Evolutionary conservation across 805 yeast genomes (phyloP).

Genomic region (Cyberlindnera amylophila): DNA sequence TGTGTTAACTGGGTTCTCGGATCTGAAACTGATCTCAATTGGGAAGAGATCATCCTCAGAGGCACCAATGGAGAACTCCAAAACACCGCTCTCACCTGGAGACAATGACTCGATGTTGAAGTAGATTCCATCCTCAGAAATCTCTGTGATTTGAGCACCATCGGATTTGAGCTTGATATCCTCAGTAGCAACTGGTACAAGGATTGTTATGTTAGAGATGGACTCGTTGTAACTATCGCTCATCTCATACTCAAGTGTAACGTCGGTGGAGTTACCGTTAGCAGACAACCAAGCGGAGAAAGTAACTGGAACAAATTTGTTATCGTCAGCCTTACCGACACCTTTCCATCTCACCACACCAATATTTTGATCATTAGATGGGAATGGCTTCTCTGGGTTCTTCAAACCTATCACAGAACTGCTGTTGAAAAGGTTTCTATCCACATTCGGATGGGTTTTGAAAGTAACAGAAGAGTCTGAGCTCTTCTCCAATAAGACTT

Average conservation of each 20-base stretch:
- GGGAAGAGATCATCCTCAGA: conserved; percentile 90
- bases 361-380: conserved; percentile 83
- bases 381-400: conserved; percentile 78
- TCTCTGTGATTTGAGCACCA: conserved; percentile 52
- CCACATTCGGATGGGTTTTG: conserved; percentile 96
- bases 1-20: conserved; percentile 44
- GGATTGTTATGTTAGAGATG: conserved; percentile 49
- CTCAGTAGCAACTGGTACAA: conserved; percentile 65
- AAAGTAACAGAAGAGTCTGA: conserved; percentile 53
- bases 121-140: conserved; percentile 64
- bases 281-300: conserved; percentile 84
- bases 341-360: conserved; percentile 94
- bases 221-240: conserved; percentile 42
- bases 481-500: conserved; percentile 51
- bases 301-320: conserved; percentile 55
- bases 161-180: conserved; percentile 49
- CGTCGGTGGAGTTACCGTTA: conserved; percentile 57
- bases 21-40: conserved; percentile 62
- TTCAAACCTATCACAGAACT: conserved; percentile 64
- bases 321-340: conserved; percentile 57
- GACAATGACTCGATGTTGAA: conserved; percentile 58
- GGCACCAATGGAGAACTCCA: conserved; percentile 74
- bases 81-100: conserved; percentile 59
- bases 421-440: conserved; percentile 62
- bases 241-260: conserved; percentile 87